Evolutionary conservation across 441 rosid genomes (phyloP), one percentile per base, ranked within the genome.

Genomic region (Adansonia rubrostipa): DNA sequence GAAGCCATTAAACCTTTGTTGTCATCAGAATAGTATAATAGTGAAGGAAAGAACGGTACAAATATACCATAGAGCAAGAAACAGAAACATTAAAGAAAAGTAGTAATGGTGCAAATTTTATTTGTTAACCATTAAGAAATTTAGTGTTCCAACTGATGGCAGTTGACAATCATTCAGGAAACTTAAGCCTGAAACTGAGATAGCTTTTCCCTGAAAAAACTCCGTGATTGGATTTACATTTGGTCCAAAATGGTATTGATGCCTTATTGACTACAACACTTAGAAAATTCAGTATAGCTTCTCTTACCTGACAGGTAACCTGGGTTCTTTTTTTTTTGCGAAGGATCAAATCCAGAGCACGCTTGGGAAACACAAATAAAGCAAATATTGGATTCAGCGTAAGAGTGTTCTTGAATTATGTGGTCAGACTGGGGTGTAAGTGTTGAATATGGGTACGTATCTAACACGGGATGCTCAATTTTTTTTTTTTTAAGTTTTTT

Each of bases 1-100:
- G 53, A 82, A 75, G 61, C 76, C 78, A 81, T 63, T 72, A 2
- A 10, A 58, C 8, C 33, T 63, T 5, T 58, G 63, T 60, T 74
- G n/a, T 51, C 56, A 51, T 51, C 56, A 3, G 13, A 73, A 19
- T 14, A 33, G 10, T 28, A 13, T 33, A 63, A 36, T 14, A 63
- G 5, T 63, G 44, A 63, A 63, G 9, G 17, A 62, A 62, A 62
- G 17, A 62, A 62, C 45, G 22, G 28, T 5, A 33, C 44, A 51
- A 44, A 28, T 24, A 24, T 62, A 36, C 44, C 17, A 28, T 33
- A 36, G 6, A 50, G 17, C 8, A 47, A 42, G 36, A 20, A 20
- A 60, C 40, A 15, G 6, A 15, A 71, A 28, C 20, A 3, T 50
- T 15, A 13, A 71, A 50, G 15, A 9, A 13, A 11, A 50, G 54